Conservation (phyloP, 257 asterid species). For the Penstemon barbatus region DNA sequence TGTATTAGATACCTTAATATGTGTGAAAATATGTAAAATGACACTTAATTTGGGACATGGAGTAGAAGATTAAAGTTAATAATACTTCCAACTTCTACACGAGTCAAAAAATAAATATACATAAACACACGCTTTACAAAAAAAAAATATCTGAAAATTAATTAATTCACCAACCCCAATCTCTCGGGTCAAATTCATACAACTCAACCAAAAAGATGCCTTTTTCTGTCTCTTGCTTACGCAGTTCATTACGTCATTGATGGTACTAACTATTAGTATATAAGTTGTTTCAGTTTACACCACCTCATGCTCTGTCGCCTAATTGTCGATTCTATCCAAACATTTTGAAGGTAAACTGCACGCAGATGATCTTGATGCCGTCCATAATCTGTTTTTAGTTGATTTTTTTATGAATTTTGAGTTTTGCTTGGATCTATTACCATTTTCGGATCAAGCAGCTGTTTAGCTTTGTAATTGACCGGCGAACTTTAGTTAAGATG, state of each 20-base stretch:
- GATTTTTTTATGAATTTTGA: neutral
- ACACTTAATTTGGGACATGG: too few species aligned
- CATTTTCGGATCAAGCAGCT: constrained; percentile 6
- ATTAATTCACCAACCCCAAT: constrained; percentile 6
- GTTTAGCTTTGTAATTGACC: neutral
- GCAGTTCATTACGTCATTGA: neutral
- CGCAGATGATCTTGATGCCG: neutral
- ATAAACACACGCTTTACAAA: too few species aligned
- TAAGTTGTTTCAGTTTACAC: neutral
- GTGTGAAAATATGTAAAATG: too few species aligned
- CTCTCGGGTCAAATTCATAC: neutral
- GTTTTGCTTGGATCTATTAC: neutral
- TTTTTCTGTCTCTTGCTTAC: constrained; percentile 11
- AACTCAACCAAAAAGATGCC: constrained; percentile 15
- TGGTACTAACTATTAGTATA: too few species aligned
- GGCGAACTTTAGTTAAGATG: neutral
- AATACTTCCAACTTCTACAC: too few species aligned
- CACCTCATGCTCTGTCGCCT: constrained; percentile 16
- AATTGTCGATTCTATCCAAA: constrained; percentile 1
- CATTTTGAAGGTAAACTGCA: constrained; percentile 24
- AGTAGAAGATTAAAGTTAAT: too few species aligned
- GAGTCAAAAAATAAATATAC: too few species aligned
- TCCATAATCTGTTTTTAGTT: constrained; percentile 12
- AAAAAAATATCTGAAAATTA: neutral
- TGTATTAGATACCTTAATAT: too few species aligned